Evolutionary conservation across 768 basidiomycete genomes (phyloP).

Genomic region (Pleurotus tuoliensis): DNA sequence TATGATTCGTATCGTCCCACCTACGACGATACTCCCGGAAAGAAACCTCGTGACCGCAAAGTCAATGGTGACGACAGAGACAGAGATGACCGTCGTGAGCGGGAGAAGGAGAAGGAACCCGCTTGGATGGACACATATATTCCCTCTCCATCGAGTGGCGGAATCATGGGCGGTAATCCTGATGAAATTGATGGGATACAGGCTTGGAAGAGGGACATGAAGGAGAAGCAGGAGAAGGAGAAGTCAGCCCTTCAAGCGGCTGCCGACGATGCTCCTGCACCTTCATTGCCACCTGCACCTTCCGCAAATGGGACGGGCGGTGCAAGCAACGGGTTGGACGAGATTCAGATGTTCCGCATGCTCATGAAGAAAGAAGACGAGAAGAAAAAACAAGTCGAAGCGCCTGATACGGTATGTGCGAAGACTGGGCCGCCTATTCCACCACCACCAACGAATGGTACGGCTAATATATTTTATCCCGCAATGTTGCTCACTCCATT

Average conservation of each 20-base stretch:
- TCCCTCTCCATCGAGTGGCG: constrained; percentile 51
- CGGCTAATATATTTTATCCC: background rate
- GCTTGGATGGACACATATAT: constrained; percentile 93
- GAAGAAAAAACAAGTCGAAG: constrained; percentile 31
- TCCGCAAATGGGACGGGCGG: background rate
- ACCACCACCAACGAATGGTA: background rate
- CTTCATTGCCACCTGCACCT: constrained; percentile 8
- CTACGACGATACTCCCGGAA: background rate
- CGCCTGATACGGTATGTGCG: constrained; percentile 9
- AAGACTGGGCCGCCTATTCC: background rate
- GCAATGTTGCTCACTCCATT: background rate
- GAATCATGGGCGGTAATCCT: constrained; percentile 63
- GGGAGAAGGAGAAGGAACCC: constrained; percentile 79
- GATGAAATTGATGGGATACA: constrained; percentile 83
- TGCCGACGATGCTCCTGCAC: constrained; percentile 13
- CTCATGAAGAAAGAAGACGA: constrained; percentile 79
- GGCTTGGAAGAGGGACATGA: constrained; percentile 83
- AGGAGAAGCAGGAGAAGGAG: constrained; percentile 24
- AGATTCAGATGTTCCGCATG: constrained; percentile 80
- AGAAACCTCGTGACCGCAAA: constrained; percentile 32
- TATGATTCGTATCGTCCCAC: constrained; percentile 4
- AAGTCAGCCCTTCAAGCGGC: background rate
- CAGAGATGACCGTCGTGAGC: constrained; percentile 45
- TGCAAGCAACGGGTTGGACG: constrained; percentile 54
- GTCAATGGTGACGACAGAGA: constrained; percentile 44